Conservation (phyloP, 257 asterid species). For the Datura wrightii region DNA sequence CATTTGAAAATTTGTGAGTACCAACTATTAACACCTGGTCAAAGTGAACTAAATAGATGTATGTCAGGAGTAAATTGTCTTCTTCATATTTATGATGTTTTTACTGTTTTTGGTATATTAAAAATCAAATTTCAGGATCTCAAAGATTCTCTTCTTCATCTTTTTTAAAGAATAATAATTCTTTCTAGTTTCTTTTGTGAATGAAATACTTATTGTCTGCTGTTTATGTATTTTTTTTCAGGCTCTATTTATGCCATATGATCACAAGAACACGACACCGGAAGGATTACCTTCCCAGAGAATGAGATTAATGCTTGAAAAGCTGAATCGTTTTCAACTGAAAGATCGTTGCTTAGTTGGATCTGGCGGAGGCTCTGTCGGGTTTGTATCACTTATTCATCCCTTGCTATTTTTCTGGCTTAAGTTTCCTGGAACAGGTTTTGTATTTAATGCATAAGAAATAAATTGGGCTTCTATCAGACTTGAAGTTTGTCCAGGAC, state of each 20-base stretch:
- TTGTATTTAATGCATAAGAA: not conserved
- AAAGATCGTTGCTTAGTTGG: constrained; percentile 84
- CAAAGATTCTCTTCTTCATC: not conserved
- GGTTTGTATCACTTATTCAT: constrained; percentile 62
- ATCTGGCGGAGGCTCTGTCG: constrained; percentile 99
- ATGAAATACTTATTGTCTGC: constrained; percentile 31
- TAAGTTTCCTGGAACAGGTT: not conserved
- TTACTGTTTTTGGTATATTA: not conserved
- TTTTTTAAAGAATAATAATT: not conserved
- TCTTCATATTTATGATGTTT: not conserved
- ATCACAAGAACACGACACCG: constrained; percentile 96
- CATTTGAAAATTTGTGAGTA: not conserved
- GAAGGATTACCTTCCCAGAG: constrained; percentile 78
- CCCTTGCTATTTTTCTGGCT: not conserved
- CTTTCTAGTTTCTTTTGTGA: constrained; percentile 24
- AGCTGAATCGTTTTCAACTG: constrained; percentile 83
- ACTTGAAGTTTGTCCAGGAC: constrained; percentile 1
- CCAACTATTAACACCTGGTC: not conserved
- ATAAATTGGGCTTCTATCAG: not conserved
- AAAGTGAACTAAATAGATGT: not conserved
- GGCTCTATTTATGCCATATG: constrained; percentile 99
- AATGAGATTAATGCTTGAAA: constrained; percentile 85
- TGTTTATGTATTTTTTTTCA: constrained; percentile 33
- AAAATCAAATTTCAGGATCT: constrained; percentile 26
- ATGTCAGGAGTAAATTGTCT: not conserved